These are phyloP conservation scores for Phytophthora pluvialis DNA, from an alignment of 352 stramenopile genomes.

Conservation along the genomic window DNA sequence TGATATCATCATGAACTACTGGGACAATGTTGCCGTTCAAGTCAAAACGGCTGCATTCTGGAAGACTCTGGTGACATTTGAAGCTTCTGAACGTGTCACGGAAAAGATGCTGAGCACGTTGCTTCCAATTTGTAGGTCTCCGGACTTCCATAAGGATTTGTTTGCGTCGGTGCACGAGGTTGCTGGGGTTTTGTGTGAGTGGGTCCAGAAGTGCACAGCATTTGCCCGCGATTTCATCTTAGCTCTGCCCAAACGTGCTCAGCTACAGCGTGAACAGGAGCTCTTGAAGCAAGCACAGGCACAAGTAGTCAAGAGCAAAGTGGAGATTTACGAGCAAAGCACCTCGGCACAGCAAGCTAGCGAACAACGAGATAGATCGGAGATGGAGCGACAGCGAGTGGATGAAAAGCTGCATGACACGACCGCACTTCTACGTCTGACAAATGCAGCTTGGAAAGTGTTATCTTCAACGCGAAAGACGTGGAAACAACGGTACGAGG, in stretches of 20 bases:
- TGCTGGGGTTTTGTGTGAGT: slow-evolving; percentile 65
- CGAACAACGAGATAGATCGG: slow-evolving; percentile 48
- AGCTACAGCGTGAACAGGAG: slow-evolving; percentile 56
- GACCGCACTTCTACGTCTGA: slow-evolving; percentile 60
- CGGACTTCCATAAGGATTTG: slow-evolving; percentile 65
- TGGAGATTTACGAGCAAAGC: slow-evolving; percentile 49
- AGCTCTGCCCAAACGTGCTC: slow-evolving; percentile 57
- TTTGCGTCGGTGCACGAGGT: slow-evolving; percentile 59
- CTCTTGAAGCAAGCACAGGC: slow-evolving; percentile 46
- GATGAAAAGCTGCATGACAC: slow-evolving; percentile 63
- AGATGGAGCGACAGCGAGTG: slow-evolving; percentile 55
- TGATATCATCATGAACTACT: slow-evolving; percentile 81
- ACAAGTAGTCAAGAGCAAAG: slow-evolving; percentile 38
- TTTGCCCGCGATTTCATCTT: slow-evolving; percentile 62
- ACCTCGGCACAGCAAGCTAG: slow-evolving; percentile 43
- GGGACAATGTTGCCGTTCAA: slow-evolving; percentile 44
- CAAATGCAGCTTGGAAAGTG: slow-evolving; percentile 59
- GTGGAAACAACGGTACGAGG: slow-evolving; percentile 50
- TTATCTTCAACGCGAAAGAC: slow-evolving; percentile 47
- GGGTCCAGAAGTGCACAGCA: slow-evolving; percentile 57
- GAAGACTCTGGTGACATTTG: slow-evolving; percentile 49
- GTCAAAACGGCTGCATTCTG: slow-evolving; percentile 58
- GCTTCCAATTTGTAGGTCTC: slow-evolving; percentile 61
- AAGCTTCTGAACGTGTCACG: slow-evolving; percentile 44
- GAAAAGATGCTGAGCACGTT: slow-evolving; percentile 63